These are phyloP conservation scores for Tylopilus sp. DNA, from an alignment of 768 basidiomycete genomes.

Conservation along the genomic window DNA sequence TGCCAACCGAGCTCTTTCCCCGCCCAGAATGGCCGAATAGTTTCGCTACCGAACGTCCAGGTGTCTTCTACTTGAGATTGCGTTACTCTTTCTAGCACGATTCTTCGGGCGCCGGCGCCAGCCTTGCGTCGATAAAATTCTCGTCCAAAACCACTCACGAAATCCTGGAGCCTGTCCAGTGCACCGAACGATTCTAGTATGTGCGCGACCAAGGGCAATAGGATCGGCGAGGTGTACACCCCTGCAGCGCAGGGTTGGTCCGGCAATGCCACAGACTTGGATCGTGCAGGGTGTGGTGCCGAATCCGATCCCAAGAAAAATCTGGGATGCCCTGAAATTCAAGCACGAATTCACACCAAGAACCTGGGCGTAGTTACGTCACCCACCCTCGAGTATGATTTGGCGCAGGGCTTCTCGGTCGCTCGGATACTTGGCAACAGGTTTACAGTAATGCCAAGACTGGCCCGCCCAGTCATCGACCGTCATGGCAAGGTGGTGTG, in stretches of 20 bases:
- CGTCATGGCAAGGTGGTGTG: conserved; percentile 90
- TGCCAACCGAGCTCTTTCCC: conserved; percentile 80
- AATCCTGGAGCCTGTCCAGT: conserved; percentile 74
- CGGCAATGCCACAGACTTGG: conserved; percentile 70
- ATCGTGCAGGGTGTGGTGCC: conserved; percentile 79
- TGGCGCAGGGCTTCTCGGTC: conserved; percentile 81
- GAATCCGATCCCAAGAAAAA: conserved; percentile 99
- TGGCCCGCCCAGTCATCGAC: conserved; percentile 98
- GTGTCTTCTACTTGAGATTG: conserved; percentile 41
- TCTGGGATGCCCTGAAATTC: conserved; percentile 69
- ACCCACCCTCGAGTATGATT: conserved; percentile 69
- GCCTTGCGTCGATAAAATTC: conserved; percentile 61
- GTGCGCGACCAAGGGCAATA: conserved; percentile 87
- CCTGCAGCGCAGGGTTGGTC: conserved; percentile 85
- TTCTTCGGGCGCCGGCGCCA: conserved; percentile 30
- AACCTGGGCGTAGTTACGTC: background rate
- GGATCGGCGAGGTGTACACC: conserved; percentile 90
- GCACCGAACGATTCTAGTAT: conserved; percentile 86
- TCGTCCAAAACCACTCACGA: conserved; percentile 77
- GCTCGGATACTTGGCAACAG: conserved; percentile 93
- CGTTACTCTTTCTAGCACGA: conserved; percentile 44
- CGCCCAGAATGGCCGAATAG: conserved; percentile 83
- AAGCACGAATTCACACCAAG: background rate
- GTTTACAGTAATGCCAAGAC: conserved; percentile 95
- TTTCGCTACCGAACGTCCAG: conserved; percentile 45